These are phyloP conservation scores for Phytopythium aichiense DNA, from an alignment of 352 stramenopile genomes.

Conservation along the genomic window DNA sequence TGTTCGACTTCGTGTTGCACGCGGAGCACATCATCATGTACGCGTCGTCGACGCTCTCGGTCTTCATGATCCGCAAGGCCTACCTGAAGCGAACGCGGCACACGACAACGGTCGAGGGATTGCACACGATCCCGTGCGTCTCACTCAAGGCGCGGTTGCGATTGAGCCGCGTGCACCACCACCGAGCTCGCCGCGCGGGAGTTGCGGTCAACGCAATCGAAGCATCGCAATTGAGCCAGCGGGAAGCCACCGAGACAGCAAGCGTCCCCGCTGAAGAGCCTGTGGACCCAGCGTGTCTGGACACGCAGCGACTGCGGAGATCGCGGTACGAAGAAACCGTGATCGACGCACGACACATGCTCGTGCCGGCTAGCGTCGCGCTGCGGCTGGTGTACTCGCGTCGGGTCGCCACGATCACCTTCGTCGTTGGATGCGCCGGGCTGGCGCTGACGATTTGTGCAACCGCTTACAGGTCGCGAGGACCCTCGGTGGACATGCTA, in stretches of 20 bases:
- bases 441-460: neutral
- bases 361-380: neutral
- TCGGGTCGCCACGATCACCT: neutral
- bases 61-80: conserved; percentile 23
- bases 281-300: neutral
- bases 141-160: conserved; percentile 17
- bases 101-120: conserved; percentile 2
- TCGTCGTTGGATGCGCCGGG: neutral
- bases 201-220: neutral
- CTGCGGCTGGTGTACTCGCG: neutral
- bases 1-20: conserved; percentile 12
- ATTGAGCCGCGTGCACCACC: neutral
- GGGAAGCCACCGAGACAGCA: neutral
- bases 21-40: conserved; percentile 22
- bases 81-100: conserved; percentile 10
- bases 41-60: conserved; percentile 17
- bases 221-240: neutral
- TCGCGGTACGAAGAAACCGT: conserved; percentile 10
- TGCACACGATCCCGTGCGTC: conserved; percentile 21
- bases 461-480: neutral
- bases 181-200: neutral
- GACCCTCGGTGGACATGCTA: no score
- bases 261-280: neutral
- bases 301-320: conserved; percentile 11
- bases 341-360: conserved; percentile 11